Evolutionary conservation across 2,329 filamentous ascomycete species (phyloP), one percentile per base, ranked within the genome.

Genomic region (Cordyceps sp.): DNA sequence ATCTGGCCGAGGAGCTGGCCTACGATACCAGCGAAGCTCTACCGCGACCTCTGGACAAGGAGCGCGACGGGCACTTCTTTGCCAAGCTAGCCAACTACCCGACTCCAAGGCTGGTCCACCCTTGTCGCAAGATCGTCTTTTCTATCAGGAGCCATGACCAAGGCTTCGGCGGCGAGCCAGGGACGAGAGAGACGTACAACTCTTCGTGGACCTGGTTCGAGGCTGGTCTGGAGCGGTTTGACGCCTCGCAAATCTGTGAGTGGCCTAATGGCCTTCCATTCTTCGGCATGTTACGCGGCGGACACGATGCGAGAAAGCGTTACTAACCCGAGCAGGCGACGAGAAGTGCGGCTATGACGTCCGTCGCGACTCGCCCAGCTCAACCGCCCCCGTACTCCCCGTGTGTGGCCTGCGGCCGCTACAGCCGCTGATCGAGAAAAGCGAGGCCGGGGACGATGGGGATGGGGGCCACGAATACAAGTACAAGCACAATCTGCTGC

Each of bases 141-240:
- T 66, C 61, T 5, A 58, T 74, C 26, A 49, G 47, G 10, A 70
- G 66, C 44, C 56, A 50, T 30, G 73, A 78, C 38, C 73, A 78
- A 40, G 73, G 73, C 4, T 73, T 61, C 60, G 58, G 61, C 21
- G 55, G 59, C 12, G 37, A 49, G 0, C 2, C 0, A 0, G 38
- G 27, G 3, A 39, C 49, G 26, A 44, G 43, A 3, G 57, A 56
- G 3, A 58, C 58, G 2, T 75, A 62, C 33, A 39, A 45, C 0
- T 53, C 49, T 3, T 69, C 72, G 0, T 73, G 53, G 50, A 72
- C 72, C 0, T 78, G 73, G 73, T 75, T 76, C 36, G 72, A 76
- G 34, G 69, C 61, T 13, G 73, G 73, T 0, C 45, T 73, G 13
- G 73, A 78, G 47, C 58, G 59, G 4, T 65, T 70, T 30, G 63